Evolutionary conservation across 345 rosid species (phyloP), one percentile per base, ranked within the genome.

Genomic region (Turnera subulata): DNA sequence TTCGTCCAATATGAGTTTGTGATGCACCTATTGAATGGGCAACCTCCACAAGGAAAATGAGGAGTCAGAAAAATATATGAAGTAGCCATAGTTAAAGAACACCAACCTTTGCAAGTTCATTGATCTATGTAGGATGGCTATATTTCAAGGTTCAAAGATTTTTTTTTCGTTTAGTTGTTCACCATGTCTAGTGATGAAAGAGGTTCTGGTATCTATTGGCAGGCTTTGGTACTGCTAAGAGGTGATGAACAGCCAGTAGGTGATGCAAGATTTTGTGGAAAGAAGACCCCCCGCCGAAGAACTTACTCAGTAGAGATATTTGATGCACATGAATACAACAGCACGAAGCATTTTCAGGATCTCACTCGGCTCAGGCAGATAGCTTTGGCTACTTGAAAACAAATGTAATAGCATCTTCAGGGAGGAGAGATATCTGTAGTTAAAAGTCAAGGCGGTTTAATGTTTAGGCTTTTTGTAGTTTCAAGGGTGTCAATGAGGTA

Each of bases 241-340:
- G 96, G 96, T 2, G 76, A 86, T 35, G 76, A 80, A 33, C 64
- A 63, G 58, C 62, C 43, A 0, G 60, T 50, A 1, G 52, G 73
- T 38, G 44, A 61, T 67, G 69, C 68, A 1, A 69, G 71, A 62
- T 15, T 15, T 8, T 72, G 71, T 54, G 39, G 55, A 40, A 69
- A 54, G 22, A 79, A 47, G 61, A 64, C 16, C 5, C 39, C 72
- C 38, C 53, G 75, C 38, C 85, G 73, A 39, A 72, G 96, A 67
- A 89, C 89, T 11, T 89, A 76, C 74, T 86, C 95, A 0, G 86
- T 86, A 59, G 96, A 86, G 61, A 59, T 61, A 38, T 55, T 80
- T 24, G 93, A 92, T 12, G 78, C 56, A 0, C 84, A 81, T 65
- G 96, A 91, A 42, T 88, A 88, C 73, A 86, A 91, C 74, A 78